Evolutionary conservation across 202 grass and related monocot genomes (phyloP), one percentile per base, ranked within the genome.

Genomic region (Schoenoplectus triqueter): DNA sequence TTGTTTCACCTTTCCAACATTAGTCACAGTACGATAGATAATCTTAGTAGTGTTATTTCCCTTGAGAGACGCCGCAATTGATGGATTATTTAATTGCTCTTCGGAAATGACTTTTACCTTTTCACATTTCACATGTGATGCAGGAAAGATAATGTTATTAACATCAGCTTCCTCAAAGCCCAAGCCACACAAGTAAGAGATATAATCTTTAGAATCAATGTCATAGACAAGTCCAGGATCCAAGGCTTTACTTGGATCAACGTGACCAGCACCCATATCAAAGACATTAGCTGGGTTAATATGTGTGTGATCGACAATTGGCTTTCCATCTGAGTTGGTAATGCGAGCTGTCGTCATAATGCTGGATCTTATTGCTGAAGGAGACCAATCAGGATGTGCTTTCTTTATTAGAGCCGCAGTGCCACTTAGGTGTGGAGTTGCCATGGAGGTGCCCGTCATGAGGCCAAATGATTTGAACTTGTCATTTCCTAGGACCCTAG

Each of bases 211-310:
- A 46, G 17, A 4, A 6, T 70, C 66, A 20, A 73, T 44, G 41
- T 87, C 85, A 39, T 87, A 87, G 1, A 82, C 85, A 5, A 87
- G 70, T 3, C 85, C 85, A 45, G 85, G 85, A 5, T 87, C 85
- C 17, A 87, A 6, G 10, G 85, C 85, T 70, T 61, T 87, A 11
- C 72, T 11, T 14, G 78, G 85, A 22, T 87, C 39, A 40, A 81
- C 78, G 11, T 87, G 76, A 11, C 85, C 85, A 1, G 85, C 74
- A 4, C 85, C 85, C 2, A 87, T 63, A 47, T 80, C 85, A 42
- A 82, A 87, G 21, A 42, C 77, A 73, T 81, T 76, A 10, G 78
- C 50, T 10, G 85, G 63, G 31, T 31, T 31, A 18, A 31, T 48
- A 21, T 63, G 65, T 15, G 51, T 72, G 13, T 78, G 20, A 42